Evolutionary conservation across 73 alveolate genomes (phyloP), one percentile per base, ranked within the genome.

Genomic region (Durusdinium trenchii): DNA sequence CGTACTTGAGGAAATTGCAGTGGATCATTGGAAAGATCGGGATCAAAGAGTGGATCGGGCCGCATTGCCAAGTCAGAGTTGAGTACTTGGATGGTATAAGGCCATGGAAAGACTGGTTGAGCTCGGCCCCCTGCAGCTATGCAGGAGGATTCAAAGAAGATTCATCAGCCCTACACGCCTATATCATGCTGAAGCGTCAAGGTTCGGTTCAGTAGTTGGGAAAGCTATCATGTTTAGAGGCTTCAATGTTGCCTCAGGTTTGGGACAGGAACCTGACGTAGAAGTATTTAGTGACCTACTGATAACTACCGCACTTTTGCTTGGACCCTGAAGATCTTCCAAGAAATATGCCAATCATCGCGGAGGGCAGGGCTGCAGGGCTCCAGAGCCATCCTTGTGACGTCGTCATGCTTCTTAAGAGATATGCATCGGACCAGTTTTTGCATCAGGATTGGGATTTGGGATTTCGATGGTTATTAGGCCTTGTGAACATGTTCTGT

Each of bases 1-100:
- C 35, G 5, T 79, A 4, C 69, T 46, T 26, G 46, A 79, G 90
- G 90, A 79, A 79, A 30, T 28, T 79, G 9, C 46, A 28, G 46
- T 79, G 48, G 4, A 79, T 79, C 69, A 23, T 79, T 6, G 30
- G 26, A 3, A 42, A 32, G 28, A 79, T 79, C 1, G 90, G 90
- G 6, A 79, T 79, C 48, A 42, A 46, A 18, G 5, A 23, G 6
- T 79, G 90, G 90, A 48, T 79, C 4, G 90, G 90, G n/a, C 14
- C n/a, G 43, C 47, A 79, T 32, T 79, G 90, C 90, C 90, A 79
- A 47, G 48, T 79, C 64, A 79, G 28, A 26, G 90, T 79, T 28
- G 90, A 79, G 67, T 79, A 47, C 90, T 47, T 79, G 7, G 90
- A 79, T 47, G 16, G 69, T 1, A 67, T 79, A 26, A 12, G 90